Conservation (phyloP, 768 basidiomycete genomes). For the Dacryopinax spathularia region DNA sequence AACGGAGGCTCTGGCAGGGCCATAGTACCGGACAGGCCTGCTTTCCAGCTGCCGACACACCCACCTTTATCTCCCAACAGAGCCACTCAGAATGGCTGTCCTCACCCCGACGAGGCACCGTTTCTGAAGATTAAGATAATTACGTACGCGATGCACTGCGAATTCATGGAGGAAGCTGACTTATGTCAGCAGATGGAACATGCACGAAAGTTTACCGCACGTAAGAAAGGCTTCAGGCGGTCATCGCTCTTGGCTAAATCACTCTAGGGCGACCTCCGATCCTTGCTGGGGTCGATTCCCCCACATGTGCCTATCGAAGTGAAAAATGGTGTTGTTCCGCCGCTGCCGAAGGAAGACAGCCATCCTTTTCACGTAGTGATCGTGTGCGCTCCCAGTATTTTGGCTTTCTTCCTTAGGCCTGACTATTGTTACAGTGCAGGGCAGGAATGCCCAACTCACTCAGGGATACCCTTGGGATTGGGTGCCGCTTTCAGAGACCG, state of each 20-base stretch:
- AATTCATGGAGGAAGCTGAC: neutral
- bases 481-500: slow-evolving; percentile 52
- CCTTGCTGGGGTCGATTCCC: slow-evolving; percentile 51
- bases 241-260: slow-evolving; percentile 1
- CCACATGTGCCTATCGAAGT: slow-evolving; percentile 23
- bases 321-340: slow-evolving; percentile 29
- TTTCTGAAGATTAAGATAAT: neutral
- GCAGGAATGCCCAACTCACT: slow-evolving; percentile 70
- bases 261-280: slow-evolving; percentile 55
- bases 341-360: slow-evolving; percentile 33
- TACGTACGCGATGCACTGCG: neutral
- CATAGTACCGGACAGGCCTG: neutral
- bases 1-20: neutral
- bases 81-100: neutral
- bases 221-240: slow-evolving; percentile 22
- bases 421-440: slow-evolving; percentile 33
- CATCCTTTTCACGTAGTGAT: slow-evolving; percentile 73
- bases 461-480: slow-evolving; percentile 66
- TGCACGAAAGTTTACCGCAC: slow-evolving; percentile 72
- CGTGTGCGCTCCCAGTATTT: no score
- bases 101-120: neutral
- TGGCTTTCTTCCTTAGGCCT: neutral
- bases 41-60: neutral
- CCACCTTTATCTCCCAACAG: neutral
- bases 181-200: slow-evolving; percentile 58